These are phyloP conservation scores for Paramecium sexaurelia DNA, from an alignment of 73 alveolate species.

Conservation along the genomic window DNA sequence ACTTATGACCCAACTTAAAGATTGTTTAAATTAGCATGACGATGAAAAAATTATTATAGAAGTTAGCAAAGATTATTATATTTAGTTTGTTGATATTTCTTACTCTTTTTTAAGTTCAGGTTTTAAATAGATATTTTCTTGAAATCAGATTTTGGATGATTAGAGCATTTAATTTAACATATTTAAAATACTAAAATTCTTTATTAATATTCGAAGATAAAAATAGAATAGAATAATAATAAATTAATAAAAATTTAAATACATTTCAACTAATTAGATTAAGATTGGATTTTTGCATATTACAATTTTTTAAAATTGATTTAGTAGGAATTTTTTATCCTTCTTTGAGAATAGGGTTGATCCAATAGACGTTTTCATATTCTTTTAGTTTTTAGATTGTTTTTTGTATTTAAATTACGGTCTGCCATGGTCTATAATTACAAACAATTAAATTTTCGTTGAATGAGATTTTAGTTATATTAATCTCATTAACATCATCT, in stretches of 20 bases:
- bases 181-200: too few relatives aligned
- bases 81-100: too few relatives aligned
- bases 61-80: too few relatives aligned
- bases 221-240: too few relatives aligned
- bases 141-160: not conserved
- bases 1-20: too few relatives aligned
- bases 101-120: too few relatives aligned
- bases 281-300: not conserved
- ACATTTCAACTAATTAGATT: not conserved
- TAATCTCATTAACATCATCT: not conserved
- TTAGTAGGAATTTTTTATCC: not conserved
- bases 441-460: slow-evolving; percentile 10
- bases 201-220: too few relatives aligned
- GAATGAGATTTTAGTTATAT: not conserved
- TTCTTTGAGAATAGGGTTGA: not conserved
- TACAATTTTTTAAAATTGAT: not conserved
- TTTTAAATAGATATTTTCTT: too few relatives aligned
- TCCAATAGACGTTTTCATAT: not conserved
- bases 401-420: not conserved
- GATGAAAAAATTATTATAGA: too few relatives aligned
- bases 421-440: not conserved
- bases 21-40: too few relatives aligned
- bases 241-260: not conserved
- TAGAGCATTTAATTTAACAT: not conserved
- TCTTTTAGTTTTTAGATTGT: not conserved